phyloP scores from a whole-genome alignment of 1,284 basidiomycete species.

The Sporisorium exsertum region DNA sequence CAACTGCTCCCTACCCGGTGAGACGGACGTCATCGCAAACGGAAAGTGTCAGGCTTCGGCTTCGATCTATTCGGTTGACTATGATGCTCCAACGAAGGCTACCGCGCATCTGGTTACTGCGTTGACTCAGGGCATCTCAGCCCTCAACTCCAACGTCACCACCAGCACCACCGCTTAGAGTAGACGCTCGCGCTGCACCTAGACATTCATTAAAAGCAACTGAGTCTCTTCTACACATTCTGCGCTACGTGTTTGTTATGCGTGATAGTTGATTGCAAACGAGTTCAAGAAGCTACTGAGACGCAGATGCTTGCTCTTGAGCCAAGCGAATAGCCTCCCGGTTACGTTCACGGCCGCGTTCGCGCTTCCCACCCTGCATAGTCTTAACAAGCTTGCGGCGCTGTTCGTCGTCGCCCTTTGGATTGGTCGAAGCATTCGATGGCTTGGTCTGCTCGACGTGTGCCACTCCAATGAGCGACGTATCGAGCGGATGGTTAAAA shows the following conservation, averaged over 20 bases:
- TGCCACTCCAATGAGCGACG: conserved; percentile 41
- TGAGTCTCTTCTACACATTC: not conserved
- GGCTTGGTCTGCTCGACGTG: conserved; percentile 29
- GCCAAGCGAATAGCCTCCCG: conserved; percentile 48
- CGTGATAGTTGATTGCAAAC: not conserved
- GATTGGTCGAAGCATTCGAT: conserved; percentile 23
- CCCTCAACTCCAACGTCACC: conserved; percentile 26
- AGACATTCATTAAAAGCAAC: not conserved
- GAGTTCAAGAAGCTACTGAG: too few species aligned
- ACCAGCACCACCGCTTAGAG: conserved; percentile 4
- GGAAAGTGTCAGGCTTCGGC: conserved; percentile 53
- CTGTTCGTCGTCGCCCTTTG: conserved; percentile 34
- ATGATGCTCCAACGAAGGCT: conserved; percentile 53
- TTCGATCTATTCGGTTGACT: conserved; percentile 58
- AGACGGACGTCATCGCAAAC: conserved; percentile 51
- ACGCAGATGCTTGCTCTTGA: conserved; percentile 30
- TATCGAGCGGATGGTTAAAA: conserved; percentile 49
- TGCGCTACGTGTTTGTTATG: not conserved
- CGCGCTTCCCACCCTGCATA: conserved; percentile 58
- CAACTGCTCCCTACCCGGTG: conserved; percentile 60
- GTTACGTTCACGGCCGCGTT: conserved; percentile 56
- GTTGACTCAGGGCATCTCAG: conserved; percentile 22
- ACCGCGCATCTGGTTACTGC: conserved; percentile 10
- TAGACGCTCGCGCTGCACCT: not conserved
- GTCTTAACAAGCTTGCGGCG: conserved; percentile 54